These are phyloP conservation scores for Sporisorium sorghi DNA, from an alignment of 1,284 basidiomycete genomes.

Conservation along the genomic window DNA sequence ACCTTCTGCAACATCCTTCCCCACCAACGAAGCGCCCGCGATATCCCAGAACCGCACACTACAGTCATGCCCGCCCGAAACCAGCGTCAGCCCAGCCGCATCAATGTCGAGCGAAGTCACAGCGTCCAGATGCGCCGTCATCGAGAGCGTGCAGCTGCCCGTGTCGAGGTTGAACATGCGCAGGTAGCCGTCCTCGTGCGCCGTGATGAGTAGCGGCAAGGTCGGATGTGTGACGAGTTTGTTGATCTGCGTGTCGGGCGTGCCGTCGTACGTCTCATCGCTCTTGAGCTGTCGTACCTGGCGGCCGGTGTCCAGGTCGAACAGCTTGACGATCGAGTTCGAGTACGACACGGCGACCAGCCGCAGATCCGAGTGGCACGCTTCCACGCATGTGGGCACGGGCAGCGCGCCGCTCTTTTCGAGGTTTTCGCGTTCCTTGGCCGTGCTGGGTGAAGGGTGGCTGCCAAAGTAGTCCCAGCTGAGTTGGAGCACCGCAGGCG, in stretches of 20 bases:
- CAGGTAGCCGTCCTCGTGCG: slow-evolving; percentile 93
- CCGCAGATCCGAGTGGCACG: slow-evolving; percentile 73
- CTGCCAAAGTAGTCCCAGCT: slow-evolving; percentile 79
- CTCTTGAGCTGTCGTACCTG: slow-evolving; percentile 78
- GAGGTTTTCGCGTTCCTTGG: slow-evolving; percentile 70
- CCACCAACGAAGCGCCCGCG: slow-evolving; percentile 71
- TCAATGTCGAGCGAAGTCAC: slow-evolving; percentile 92
- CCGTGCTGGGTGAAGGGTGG: slow-evolving; percentile 69
- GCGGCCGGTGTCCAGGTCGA: slow-evolving; percentile 85
- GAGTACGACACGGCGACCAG: slow-evolving; percentile 81
- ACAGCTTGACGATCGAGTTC: slow-evolving; percentile 89
- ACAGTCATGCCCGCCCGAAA: slow-evolving; percentile 92
- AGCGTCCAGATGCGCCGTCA: slow-evolving; percentile 89
- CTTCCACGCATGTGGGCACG: slow-evolving; percentile 84
- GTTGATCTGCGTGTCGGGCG: slow-evolving; percentile 82
- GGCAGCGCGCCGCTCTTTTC: slow-evolving; percentile 53
- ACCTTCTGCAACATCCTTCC: slow-evolving; percentile 15
- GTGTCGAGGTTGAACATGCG: slow-evolving; percentile 86
- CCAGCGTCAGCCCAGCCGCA: slow-evolving; percentile 83
- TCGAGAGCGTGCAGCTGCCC: slow-evolving; percentile 85
- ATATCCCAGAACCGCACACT: slow-evolving; percentile 95
- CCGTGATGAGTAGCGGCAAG: slow-evolving; percentile 86
- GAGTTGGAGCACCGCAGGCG: slow-evolving; percentile 68
- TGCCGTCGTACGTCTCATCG: slow-evolving; percentile 75
- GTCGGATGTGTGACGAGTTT: slow-evolving; percentile 90